phyloP scores from a whole-genome alignment of 1,284 basidiomycete species.

The Pascua sp. region DNA sequence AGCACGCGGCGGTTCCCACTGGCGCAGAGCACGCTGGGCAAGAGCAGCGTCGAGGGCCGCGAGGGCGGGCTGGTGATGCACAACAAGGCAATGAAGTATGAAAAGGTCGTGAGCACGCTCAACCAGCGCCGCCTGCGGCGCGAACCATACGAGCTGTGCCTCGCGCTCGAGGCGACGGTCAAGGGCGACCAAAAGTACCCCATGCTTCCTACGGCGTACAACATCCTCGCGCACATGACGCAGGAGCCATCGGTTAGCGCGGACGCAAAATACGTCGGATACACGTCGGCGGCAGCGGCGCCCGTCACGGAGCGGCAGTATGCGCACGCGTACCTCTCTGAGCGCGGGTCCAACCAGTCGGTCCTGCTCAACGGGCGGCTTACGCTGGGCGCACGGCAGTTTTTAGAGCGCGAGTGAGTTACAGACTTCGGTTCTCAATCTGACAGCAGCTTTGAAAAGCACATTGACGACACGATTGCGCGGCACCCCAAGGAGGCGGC shows the following conservation, averaged over 20 bases:
- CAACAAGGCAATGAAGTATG: constrained; percentile 93
- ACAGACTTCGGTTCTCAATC: constrained; percentile 9
- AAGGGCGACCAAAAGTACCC: constrained; percentile 47
- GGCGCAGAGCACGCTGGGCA: constrained; percentile 30
- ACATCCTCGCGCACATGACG: constrained; percentile 51
- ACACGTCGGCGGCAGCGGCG: constrained; percentile 11
- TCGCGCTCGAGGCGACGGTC: constrained; percentile 34
- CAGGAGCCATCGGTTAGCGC: constrained; percentile 50
- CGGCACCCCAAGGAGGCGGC: constrained; percentile 78
- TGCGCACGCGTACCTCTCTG: constrained; percentile 50
- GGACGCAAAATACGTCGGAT: neutral
- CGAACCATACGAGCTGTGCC: constrained; percentile 35
- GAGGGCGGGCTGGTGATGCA: constrained; percentile 59
- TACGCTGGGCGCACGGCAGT: constrained; percentile 38
- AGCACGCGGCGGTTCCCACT: constrained; percentile 38
- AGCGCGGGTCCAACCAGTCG: constrained; percentile 21
- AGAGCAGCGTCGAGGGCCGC: constrained; percentile 28
- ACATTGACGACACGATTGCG: constrained; percentile 80
- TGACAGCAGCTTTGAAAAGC: constrained; percentile 63
- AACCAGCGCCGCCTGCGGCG: constrained; percentile 38
- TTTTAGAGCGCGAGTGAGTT: constrained; percentile 60
- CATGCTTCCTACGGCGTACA: constrained; percentile 44
- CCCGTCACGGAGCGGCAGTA: constrained; percentile 51
- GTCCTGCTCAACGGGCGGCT: constrained; percentile 33
- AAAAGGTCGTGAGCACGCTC: constrained; percentile 67